Conservation (phyloP, 2,329 filamentous ascomycete species). For the Ophiostoma angusticollis region DNA sequence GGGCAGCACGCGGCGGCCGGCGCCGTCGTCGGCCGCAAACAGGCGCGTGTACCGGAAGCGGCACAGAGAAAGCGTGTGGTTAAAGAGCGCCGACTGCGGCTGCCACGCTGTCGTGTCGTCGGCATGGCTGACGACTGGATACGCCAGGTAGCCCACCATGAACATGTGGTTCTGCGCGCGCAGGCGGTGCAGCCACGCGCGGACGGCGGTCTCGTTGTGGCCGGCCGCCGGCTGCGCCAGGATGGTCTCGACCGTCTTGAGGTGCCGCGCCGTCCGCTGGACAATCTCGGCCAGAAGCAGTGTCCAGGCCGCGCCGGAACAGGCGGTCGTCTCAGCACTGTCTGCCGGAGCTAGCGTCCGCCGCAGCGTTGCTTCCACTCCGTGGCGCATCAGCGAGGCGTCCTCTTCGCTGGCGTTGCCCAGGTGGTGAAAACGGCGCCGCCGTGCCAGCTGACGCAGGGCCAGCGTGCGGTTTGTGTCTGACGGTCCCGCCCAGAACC, state of each 20-base stretch:
- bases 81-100: constrained; percentile 21
- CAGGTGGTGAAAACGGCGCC: constrained; percentile 26
- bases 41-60: constrained; percentile 27
- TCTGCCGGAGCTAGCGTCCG: constrained; percentile 14
- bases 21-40: constrained; percentile 17
- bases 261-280: constrained; percentile 22
- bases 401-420: constrained; percentile 20
- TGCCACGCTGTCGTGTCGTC: constrained; percentile 18
- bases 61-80: constrained; percentile 28
- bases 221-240: constrained; percentile 13
- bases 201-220: constrained; percentile 17
- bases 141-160: constrained; percentile 32
- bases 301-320: constrained; percentile 32
- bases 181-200: constrained; percentile 21
- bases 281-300: constrained; percentile 29
- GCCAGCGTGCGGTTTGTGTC: constrained; percentile 15
- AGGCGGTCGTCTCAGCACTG: constrained; percentile 9
- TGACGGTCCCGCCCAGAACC: constrained; percentile 23
- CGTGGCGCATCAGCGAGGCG: constrained; percentile 22
- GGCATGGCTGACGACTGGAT: constrained; percentile 19
- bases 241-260: constrained; percentile 22
- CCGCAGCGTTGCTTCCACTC: constrained; percentile 21
- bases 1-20: constrained; percentile 14
- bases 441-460: constrained; percentile 23
- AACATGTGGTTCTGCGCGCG: constrained; percentile 29